phyloP scores from a whole-genome alignment of 352 stramenopile genomes.

The Phytopythium litorale region DNA sequence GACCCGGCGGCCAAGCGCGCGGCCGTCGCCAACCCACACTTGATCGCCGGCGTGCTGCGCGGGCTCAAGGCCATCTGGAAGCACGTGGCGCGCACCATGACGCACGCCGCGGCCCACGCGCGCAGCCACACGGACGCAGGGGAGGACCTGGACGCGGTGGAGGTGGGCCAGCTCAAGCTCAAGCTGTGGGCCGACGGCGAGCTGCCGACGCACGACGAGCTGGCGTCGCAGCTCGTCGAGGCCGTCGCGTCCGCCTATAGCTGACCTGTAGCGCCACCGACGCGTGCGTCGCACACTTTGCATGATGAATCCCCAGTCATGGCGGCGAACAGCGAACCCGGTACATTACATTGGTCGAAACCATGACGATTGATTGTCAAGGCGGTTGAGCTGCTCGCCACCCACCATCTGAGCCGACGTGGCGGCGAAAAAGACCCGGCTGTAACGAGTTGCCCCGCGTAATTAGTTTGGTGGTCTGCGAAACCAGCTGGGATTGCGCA shows the following conservation, averaged over 20 bases:
- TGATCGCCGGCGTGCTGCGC: constrained; percentile 37
- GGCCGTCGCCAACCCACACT: constrained; percentile 29
- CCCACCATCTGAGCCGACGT: background rate
- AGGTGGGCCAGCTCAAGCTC: constrained; percentile 22
- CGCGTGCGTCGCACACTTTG: background rate
- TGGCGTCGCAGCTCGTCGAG: constrained; percentile 49
- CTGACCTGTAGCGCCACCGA: background rate
- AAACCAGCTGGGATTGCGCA: background rate
- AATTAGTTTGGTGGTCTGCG: background rate
- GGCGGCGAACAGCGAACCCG: background rate
- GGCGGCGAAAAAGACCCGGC: background rate
- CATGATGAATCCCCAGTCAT: too few species aligned
- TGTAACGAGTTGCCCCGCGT: background rate
- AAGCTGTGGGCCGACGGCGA: constrained; percentile 36
- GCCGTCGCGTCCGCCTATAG: constrained; percentile 36
- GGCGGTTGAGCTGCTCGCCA: too few species aligned
- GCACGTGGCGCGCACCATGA: constrained; percentile 37
- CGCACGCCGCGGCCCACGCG: constrained; percentile 23
- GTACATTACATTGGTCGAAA: too few species aligned
- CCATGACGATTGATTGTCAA: too few species aligned
- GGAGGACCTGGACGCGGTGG: constrained; percentile 12
- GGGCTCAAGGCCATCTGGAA: constrained; percentile 59
- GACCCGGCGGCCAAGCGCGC: constrained; percentile 2
- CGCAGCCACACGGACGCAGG: background rate
- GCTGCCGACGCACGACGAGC: constrained; percentile 56